phyloP scores from a whole-genome alignment of 495 filamentous ascomycete species.

The Beverwykella pulmonaria region DNA sequence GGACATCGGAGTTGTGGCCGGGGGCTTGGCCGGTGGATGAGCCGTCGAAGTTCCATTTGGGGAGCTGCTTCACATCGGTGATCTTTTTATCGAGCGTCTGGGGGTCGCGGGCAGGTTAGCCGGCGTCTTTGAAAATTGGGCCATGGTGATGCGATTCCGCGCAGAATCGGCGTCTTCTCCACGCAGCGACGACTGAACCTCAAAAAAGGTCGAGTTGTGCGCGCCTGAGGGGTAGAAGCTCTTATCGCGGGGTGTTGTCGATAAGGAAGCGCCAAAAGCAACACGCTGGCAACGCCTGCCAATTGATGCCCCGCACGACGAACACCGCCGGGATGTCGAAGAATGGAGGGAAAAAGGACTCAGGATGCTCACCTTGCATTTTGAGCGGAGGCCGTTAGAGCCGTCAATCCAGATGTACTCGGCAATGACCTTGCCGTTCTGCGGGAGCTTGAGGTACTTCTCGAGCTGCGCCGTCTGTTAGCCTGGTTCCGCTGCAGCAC shows the following conservation, averaged over 20 bases:
- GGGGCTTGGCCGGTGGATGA: slow-evolving; percentile 93
- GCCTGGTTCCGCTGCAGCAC: not conserved
- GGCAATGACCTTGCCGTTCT: slow-evolving; percentile 81
- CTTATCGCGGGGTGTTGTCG: slow-evolving; percentile 34
- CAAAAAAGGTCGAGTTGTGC: not conserved
- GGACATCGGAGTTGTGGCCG: slow-evolving; percentile 97
- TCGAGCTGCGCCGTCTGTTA: slow-evolving; percentile 62
- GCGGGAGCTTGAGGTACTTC: slow-evolving; percentile 89
- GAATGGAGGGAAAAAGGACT: slow-evolving; percentile 24
- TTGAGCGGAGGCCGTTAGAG: slow-evolving; percentile 75
- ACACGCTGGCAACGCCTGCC: slow-evolving; percentile 10
- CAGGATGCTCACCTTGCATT: slow-evolving; percentile 75
- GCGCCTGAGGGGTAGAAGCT: slow-evolving; percentile 3
- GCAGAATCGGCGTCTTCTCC: not conserved
- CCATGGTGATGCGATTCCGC: not conserved
- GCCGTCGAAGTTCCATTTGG: slow-evolving; percentile 99
- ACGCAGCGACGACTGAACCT: too few relatives aligned
- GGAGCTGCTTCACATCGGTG: slow-evolving; percentile 74
- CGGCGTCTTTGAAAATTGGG: slow-evolving; percentile 1
- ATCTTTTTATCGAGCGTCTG: slow-evolving; percentile 76
- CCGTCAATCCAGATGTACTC: slow-evolving; percentile 99
- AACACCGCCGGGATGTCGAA: slow-evolving; percentile 25
- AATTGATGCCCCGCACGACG: slow-evolving; percentile 21
- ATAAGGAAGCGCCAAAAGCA: slow-evolving; percentile 33
- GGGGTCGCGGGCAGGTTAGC: slow-evolving; percentile 39